phyloP scores from a whole-genome alignment of 106 monocot species.

The Gastrodia elata region DNA sequence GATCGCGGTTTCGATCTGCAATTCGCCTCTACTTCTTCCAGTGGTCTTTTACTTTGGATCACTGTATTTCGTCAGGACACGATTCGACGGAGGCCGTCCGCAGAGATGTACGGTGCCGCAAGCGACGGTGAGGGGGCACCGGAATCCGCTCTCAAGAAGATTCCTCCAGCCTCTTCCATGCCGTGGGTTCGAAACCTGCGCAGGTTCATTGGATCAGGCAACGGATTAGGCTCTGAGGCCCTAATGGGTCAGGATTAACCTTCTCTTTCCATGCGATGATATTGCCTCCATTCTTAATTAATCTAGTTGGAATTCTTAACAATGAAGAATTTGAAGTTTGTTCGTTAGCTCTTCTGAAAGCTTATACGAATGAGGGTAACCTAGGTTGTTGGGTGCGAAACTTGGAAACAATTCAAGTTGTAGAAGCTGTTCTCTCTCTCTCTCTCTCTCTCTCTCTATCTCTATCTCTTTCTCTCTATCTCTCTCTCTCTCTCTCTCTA shows the following conservation, averaged over 20 bases:
- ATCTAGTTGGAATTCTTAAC: neutral
- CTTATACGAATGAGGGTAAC: neutral
- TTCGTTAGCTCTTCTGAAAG: neutral
- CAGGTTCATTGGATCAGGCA: constrained; percentile 74
- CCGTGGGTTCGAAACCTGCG: constrained; percentile 96
- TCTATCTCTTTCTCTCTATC: neutral
- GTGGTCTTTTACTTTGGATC: too few species aligned
- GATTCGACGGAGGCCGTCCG: neutral
- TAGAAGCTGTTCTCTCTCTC: neutral
- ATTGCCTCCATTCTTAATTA: neutral
- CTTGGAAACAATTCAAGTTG: neutral
- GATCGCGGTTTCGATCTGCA: neutral
- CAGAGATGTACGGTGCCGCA: constrained; percentile 56
- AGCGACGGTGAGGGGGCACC: constrained; percentile 57
- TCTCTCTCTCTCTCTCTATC: neutral
- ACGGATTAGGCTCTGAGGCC: constrained; percentile 90
- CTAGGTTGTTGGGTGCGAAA: neutral
- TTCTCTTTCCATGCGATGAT: neutral
- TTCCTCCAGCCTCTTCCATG: constrained; percentile 77
- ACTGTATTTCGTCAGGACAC: neutral
- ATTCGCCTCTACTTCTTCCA: neutral
- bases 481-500: too few species aligned
- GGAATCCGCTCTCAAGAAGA: constrained; percentile 55
- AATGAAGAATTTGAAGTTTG: neutral
- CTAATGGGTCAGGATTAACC: constrained; percentile 43